These are phyloP conservation scores for Zygosaccharomyces rouxii DNA, from an alignment of 805 yeast species.

Conservation along the genomic window DNA sequence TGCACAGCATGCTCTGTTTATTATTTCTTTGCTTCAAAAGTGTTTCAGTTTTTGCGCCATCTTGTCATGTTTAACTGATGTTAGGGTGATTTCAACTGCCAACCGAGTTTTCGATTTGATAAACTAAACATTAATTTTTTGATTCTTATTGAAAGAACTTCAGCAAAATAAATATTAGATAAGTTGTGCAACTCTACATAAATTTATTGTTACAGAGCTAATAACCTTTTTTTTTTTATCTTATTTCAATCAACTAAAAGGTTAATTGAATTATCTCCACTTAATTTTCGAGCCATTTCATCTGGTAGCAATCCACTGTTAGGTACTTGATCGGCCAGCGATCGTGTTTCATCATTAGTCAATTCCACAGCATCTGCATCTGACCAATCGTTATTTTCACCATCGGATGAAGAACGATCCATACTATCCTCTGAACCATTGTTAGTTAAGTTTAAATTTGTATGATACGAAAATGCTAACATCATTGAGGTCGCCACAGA, in stretches of 20 bases:
- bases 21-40: not conserved
- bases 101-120: not conserved
- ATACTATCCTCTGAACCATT: not conserved
- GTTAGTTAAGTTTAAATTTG: constrained; percentile 1
- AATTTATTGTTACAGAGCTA: not conserved
- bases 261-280: constrained; percentile 2
- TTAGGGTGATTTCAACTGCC: not conserved
- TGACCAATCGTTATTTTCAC: constrained; percentile 8
- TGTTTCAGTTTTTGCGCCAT: not conserved
- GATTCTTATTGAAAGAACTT: not conserved
- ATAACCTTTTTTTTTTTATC: not conserved
- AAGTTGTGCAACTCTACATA: not conserved
- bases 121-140: constrained; percentile 3
- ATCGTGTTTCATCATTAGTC: constrained; percentile 7
- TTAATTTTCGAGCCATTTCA: constrained; percentile 3
- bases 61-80: not conserved
- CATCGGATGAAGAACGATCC: constrained; percentile 3
- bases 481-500: constrained; percentile 9
- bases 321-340: constrained; percentile 10
- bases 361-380: constrained; percentile 10
- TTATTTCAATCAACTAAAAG: constrained; percentile 1
- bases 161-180: not conserved
- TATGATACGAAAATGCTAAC: constrained; percentile 10
- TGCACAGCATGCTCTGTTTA: constrained; percentile 8
- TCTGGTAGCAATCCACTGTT: constrained; percentile 1